A percentile compares a stretch with the other conserved stretches of the same genome.
Conservation (phyloP, 2,329 filamentous ascomycete species). For the Myrmaecium sp. region DNA sequence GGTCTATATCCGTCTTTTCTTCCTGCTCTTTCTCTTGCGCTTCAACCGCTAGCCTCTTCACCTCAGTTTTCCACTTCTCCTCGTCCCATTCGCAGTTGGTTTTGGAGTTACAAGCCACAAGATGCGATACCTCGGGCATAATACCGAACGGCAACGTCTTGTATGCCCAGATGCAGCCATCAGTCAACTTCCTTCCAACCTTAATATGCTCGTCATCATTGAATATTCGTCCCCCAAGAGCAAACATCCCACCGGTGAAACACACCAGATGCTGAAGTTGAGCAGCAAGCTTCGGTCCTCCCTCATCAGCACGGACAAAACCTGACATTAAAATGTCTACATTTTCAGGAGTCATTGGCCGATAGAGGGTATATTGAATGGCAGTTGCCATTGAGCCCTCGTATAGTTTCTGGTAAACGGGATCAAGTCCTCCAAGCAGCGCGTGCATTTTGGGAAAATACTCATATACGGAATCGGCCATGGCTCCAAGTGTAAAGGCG, state of each 20-base stretch:
- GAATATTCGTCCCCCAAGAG: conserved; percentile 40
- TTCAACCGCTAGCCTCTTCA: conserved; percentile 12
- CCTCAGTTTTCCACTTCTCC: conserved; percentile 29
- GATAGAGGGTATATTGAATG: conserved; percentile 31
- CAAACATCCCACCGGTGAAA: conserved; percentile 48
- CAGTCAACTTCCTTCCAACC: conserved; percentile 38
- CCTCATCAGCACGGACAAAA: not conserved
- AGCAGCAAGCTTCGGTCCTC: conserved; percentile 2
- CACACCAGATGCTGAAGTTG: conserved; percentile 30
- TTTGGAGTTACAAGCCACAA: conserved; percentile 30
- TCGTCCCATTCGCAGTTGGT: conserved; percentile 37
- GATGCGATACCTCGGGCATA: conserved; percentile 42
- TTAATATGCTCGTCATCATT: conserved; percentile 33
- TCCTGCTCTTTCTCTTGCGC: too few species aligned
- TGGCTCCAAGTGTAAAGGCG: conserved; percentile 18
- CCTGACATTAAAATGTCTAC: conserved; percentile 7
- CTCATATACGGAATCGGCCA: conserved; percentile 22
- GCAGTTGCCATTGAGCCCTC: conserved; percentile 29
- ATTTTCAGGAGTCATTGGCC: conserved; percentile 23
- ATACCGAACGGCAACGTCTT: conserved; percentile 37
- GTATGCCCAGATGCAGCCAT: conserved; percentile 47
- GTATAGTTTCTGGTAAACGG: conserved; percentile 37
- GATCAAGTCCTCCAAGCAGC: conserved; percentile 23
- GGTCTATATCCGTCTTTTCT: too few species aligned
- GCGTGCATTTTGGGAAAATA: conserved; percentile 21